These are phyloP conservation scores for Arabis hirsuta DNA, from an alignment of 345 rosid genomes.

Conservation along the genomic window DNA sequence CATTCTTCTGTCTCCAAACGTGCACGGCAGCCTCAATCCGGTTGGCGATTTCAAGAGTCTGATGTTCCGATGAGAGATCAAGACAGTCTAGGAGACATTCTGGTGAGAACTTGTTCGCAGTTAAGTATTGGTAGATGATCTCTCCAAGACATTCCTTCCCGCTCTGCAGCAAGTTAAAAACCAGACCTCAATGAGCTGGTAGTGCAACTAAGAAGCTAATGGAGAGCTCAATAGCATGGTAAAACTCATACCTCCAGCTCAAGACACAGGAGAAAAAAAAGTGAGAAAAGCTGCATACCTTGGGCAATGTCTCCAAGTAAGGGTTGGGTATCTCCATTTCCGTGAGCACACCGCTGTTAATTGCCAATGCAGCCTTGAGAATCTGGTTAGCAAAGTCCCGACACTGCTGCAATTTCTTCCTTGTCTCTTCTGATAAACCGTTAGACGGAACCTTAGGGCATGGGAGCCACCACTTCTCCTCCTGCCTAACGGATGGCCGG, in stretches of 20 bases:
- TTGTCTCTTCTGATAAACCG: conserved; percentile 77
- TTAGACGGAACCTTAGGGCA: conserved; percentile 81
- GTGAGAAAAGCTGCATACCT: conserved; percentile 51
- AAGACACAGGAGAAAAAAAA: neutral
- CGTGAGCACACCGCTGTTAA: conserved; percentile 82
- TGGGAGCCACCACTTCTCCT: conserved; percentile 59
- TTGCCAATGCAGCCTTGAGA: conserved; percentile 96
- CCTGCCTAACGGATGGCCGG: conserved; percentile 85
- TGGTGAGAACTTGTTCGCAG: conserved; percentile 79
- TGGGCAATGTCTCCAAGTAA: conserved; percentile 86
- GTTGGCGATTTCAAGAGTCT: conserved; percentile 78
- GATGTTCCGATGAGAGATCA: conserved; percentile 87
- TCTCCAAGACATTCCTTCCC: conserved; percentile 89
- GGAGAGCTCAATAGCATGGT: neutral
- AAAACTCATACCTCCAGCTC: neutral
- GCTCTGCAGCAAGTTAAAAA: conserved; percentile 47
- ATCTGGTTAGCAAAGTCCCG: conserved; percentile 92
- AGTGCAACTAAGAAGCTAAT: neutral
- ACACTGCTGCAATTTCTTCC: conserved; percentile 83
- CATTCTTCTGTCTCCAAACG: conserved; percentile 77
- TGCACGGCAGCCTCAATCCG: conserved; percentile 84
- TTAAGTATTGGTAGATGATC: conserved; percentile 73
- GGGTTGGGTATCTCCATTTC: conserved; percentile 95
- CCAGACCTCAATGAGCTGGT: neutral
- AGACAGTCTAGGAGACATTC: conserved; percentile 88